A percentile compares a stretch with the other conserved stretches of the same genome.
phyloP scores from a whole-genome alignment of 2,329 filamentous ascomycete genomes.

The Diaporthe sp. region DNA sequence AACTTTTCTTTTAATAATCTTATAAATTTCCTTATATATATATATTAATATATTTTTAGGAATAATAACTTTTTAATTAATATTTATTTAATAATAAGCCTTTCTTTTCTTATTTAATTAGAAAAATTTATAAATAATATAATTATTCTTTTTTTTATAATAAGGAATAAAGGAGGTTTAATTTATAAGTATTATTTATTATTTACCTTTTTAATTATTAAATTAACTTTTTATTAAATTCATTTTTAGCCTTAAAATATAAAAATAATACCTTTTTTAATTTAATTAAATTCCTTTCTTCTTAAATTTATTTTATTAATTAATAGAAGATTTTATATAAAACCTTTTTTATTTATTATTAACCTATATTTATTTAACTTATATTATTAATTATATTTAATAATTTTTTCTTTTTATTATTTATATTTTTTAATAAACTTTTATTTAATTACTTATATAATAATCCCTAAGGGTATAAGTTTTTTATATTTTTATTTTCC shows the following conservation, averaged over 20 bases:
- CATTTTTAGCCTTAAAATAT: neutral
- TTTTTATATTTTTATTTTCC: no score
- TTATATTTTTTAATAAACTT: no score
- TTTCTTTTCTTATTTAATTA: neutral
- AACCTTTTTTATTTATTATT: slow-evolving; percentile 35
- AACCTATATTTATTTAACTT: no score
- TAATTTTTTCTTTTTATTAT: no score
- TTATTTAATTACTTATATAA: no score
- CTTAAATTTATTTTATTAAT: neutral
- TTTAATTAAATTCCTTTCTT: neutral
- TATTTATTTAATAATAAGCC: neutral
- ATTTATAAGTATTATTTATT: neutral
- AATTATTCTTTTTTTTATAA: neutral
- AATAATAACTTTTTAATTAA: neutral
- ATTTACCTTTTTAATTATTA: neutral
- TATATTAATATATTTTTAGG: no score
- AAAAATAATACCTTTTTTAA: neutral
- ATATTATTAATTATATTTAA: no score
- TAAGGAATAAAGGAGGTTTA: neutral
- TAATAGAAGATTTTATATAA: slow-evolving; percentile 1
- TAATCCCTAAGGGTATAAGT: no score
- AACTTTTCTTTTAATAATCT: no score
- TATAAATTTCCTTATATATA: no score
- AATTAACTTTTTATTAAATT: neutral
- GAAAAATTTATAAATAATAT: neutral